These are phyloP conservation scores for Russula compacta DNA, from an alignment of 768 basidiomycete genomes.

Conservation along the genomic window DNA sequence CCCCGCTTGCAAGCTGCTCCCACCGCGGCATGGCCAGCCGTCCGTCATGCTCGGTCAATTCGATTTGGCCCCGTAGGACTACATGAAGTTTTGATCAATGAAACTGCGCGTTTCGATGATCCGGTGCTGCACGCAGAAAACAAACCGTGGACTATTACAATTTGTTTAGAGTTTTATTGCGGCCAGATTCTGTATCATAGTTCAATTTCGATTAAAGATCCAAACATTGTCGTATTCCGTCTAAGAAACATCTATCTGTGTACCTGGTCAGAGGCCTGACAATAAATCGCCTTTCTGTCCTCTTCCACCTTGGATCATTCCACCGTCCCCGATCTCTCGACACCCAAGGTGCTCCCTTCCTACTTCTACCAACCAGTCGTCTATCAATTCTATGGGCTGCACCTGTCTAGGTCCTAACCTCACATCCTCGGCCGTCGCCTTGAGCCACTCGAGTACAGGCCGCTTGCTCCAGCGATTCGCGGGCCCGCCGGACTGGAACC, in stretches of 20 bases:
- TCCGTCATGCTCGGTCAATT: neutral
- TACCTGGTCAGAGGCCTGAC: slow-evolving; percentile 4
- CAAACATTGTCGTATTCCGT: no score
- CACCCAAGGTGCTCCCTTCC: slow-evolving; percentile 51
- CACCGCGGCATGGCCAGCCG: neutral
- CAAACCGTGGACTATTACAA: neutral
- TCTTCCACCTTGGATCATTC: slow-evolving; percentile 12
- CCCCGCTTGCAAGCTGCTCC: neutral
- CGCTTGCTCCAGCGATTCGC: slow-evolving; percentile 54
- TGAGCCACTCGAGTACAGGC: slow-evolving; percentile 71
- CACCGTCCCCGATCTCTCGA: slow-evolving; percentile 46
- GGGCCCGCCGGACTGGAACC: slow-evolving; percentile 49
- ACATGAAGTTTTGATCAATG: neutral
- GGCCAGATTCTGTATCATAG: neutral
- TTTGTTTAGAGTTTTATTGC: no score
- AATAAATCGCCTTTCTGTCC: neutral
- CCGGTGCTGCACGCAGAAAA: neutral
- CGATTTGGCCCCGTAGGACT: neutral
- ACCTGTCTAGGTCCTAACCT: slow-evolving; percentile 29
- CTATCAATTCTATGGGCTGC: slow-evolving; percentile 38
- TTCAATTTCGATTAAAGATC: neutral
- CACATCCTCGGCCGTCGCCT: slow-evolving; percentile 47
- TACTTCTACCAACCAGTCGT: slow-evolving; percentile 47
- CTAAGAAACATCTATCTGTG: no score
- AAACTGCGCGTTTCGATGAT: neutral